Conservation (phyloP, 352 stramenopile genomes). For the Halophytophthora batemanensis region DNA sequence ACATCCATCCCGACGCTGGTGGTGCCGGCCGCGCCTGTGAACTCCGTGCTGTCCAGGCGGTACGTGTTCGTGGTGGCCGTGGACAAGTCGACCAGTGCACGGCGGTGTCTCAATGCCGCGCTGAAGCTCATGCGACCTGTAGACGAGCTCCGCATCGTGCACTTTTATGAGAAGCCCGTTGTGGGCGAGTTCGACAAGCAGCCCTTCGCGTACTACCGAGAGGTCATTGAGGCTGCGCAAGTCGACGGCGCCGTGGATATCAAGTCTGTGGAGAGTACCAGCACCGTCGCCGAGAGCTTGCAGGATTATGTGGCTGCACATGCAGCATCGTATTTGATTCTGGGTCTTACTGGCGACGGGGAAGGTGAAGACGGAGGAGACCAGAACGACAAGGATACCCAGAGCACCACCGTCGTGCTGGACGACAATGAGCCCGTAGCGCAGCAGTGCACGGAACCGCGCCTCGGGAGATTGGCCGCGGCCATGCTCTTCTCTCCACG, state of each 20-base stretch:
- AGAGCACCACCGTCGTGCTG: not conserved
- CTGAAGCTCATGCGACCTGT: conserved; percentile 54
- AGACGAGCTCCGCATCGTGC: conserved; percentile 47
- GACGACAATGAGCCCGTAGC: not conserved
- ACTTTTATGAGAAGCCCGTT: conserved; percentile 57
- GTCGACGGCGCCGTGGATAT: conserved; percentile 39
- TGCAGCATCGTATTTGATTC: conserved; percentile 43
- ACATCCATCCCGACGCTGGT: conserved; percentile 31
- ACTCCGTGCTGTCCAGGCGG: conserved; percentile 33
- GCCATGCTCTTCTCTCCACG: conserved; percentile 58
- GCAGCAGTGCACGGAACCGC: conserved; percentile 1
- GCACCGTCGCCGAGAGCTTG: conserved; percentile 48
- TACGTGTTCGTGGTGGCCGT: conserved; percentile 60
- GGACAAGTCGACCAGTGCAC: conserved; percentile 22
- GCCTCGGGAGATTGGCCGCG: conserved; percentile 31
- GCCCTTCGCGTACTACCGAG: conserved; percentile 30
- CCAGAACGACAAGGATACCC: not conserved
- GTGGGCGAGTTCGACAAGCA: conserved; percentile 31
- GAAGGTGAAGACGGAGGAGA: conserved; percentile 5
- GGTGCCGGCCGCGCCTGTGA: conserved; percentile 47
- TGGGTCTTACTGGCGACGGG: conserved; percentile 42
- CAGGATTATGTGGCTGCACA: conserved; percentile 42
- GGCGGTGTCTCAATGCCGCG: conserved; percentile 39
- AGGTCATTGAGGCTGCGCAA: conserved; percentile 29
- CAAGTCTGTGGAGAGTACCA: conserved; percentile 29